Evolutionary conservation across 2,329 filamentous ascomycete genomes (phyloP).

Genomic region (Zymoseptoria brevis): DNA sequence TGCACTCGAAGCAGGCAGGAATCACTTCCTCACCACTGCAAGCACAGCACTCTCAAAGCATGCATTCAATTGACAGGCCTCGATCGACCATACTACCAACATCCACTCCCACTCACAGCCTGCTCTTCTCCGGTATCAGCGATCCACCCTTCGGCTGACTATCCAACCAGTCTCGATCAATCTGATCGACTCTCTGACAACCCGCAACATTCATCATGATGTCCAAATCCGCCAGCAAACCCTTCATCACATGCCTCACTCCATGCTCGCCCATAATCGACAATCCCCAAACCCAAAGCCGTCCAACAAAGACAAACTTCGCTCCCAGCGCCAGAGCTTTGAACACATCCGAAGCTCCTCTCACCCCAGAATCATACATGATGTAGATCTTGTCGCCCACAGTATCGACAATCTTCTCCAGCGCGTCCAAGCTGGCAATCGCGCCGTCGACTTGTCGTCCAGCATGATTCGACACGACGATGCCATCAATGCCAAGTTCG

Average conservation of each 20-base stretch:
- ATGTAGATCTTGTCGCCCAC: constrained; percentile 46
- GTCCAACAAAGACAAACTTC: constrained; percentile 54
- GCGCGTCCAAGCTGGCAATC: constrained; percentile 50
- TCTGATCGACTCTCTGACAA: constrained; percentile 45
- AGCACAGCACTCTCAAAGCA: neutral
- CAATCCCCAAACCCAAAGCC: constrained; percentile 54
- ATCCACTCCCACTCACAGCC: constrained; percentile 8
- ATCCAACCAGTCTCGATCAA: constrained; percentile 36
- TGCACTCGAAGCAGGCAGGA: too few species aligned
- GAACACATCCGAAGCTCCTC: constrained; percentile 50
- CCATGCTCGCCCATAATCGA: constrained; percentile 54
- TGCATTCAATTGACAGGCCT: too few species aligned
- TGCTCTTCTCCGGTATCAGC: constrained; percentile 21
- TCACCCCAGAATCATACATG: constrained; percentile 54
- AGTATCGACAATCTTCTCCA: constrained; percentile 51
- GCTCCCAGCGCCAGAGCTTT: constrained; percentile 56
- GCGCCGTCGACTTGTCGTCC: constrained; percentile 58
- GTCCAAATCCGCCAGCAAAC: constrained; percentile 54
- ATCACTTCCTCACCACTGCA: too few species aligned
- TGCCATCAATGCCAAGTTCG: constrained; percentile 54
- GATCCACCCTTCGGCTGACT: constrained; percentile 19
- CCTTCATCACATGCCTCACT: constrained; percentile 54
- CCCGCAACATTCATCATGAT: constrained; percentile 55
- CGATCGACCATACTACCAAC: neutral
- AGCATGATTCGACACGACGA: constrained; percentile 64